phyloP scores from a whole-genome alignment of 805 yeast genomes.

The Deakozyma indianensis region DNA sequence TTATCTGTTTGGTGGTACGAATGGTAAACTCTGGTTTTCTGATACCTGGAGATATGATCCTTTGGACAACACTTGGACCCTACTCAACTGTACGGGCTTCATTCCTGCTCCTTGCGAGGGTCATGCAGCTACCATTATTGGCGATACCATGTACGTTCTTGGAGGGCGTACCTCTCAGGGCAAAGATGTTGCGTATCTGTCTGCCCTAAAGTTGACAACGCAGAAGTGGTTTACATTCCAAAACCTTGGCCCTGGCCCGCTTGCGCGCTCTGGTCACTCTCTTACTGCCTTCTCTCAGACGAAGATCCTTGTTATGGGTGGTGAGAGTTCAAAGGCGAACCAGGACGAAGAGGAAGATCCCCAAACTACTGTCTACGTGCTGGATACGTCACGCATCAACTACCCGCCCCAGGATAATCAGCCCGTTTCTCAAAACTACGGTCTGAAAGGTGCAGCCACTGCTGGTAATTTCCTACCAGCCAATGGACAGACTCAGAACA shows the following conservation, averaged over 20 bases:
- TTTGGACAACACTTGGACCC: slow-evolving; percentile 49
- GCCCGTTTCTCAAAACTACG: neutral
- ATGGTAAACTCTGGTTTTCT: slow-evolving; percentile 51
- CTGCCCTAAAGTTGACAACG: slow-evolving; percentile 61
- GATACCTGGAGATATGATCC: slow-evolving; percentile 79
- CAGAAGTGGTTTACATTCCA: slow-evolving; percentile 60
- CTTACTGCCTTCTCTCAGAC: slow-evolving; percentile 56
- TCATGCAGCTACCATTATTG: slow-evolving; percentile 71
- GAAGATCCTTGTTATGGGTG: slow-evolving; percentile 78
- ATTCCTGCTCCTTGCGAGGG: slow-evolving; percentile 85
- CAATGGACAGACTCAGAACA: neutral
- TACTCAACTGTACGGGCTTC: slow-evolving; percentile 50
- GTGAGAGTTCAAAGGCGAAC: slow-evolving; percentile 50
- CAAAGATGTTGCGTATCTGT: slow-evolving; percentile 46
- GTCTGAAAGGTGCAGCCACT: neutral
- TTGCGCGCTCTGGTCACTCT: slow-evolving; percentile 85
- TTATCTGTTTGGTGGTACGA: slow-evolving; percentile 88
- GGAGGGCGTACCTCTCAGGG: slow-evolving; percentile 84
- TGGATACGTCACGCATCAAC: slow-evolving; percentile 39
- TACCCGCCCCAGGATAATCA: slow-evolving; percentile 23
- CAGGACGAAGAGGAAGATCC: slow-evolving; percentile 32
- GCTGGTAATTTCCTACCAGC: neutral
- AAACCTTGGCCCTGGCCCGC: slow-evolving; percentile 43
- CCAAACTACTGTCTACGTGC: slow-evolving; percentile 44
- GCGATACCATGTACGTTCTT: slow-evolving; percentile 64